phyloP scores from a whole-genome alignment of 805 yeast species.

The Clavispora fructus region DNA sequence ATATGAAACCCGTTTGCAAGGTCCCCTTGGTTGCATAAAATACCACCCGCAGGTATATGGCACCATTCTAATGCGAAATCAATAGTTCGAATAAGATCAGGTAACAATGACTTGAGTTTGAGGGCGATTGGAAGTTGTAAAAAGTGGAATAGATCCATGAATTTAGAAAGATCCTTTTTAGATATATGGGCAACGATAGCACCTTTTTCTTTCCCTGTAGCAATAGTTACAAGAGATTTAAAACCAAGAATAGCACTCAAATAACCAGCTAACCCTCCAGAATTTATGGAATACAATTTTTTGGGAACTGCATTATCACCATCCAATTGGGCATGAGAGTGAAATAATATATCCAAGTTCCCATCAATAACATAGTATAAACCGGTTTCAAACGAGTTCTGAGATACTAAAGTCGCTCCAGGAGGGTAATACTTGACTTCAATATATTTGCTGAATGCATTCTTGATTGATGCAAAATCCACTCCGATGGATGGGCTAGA shows the following conservation, averaged over 20 bases:
- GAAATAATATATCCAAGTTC: slow-evolving; percentile 47
- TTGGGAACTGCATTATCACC: slow-evolving; percentile 13
- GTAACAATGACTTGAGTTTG: slow-evolving; percentile 59
- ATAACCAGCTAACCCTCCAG: slow-evolving; percentile 88
- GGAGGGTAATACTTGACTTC: slow-evolving; percentile 50
- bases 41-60: slow-evolving; percentile 80
- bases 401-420: slow-evolving; percentile 55
- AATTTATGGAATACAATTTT: slow-evolving; percentile 50
- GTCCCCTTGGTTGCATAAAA: slow-evolving; percentile 75
- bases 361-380: slow-evolving; percentile 80
- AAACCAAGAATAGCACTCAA: slow-evolving; percentile 75
- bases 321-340: neutral
- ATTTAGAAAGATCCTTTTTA: slow-evolving; percentile 52
- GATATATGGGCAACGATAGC: slow-evolving; percentile 63
- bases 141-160: slow-evolving; percentile 72
- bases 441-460: slow-evolving; percentile 55
- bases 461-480: slow-evolving; percentile 48
- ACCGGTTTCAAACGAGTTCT: slow-evolving; percentile 66
- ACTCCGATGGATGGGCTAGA: slow-evolving; percentile 5
- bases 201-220: slow-evolving; percentile 55
- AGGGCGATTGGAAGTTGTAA: slow-evolving; percentile 76
- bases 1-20: slow-evolving; percentile 87
- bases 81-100: slow-evolving; percentile 61
- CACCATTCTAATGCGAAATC: slow-evolving; percentile 96
- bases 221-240: slow-evolving; percentile 68